Evolutionary conservation across 1,284 basidiomycete genomes (phyloP), one percentile per base, ranked within the genome.

Genomic region (Naganishia cerealis): DNA sequence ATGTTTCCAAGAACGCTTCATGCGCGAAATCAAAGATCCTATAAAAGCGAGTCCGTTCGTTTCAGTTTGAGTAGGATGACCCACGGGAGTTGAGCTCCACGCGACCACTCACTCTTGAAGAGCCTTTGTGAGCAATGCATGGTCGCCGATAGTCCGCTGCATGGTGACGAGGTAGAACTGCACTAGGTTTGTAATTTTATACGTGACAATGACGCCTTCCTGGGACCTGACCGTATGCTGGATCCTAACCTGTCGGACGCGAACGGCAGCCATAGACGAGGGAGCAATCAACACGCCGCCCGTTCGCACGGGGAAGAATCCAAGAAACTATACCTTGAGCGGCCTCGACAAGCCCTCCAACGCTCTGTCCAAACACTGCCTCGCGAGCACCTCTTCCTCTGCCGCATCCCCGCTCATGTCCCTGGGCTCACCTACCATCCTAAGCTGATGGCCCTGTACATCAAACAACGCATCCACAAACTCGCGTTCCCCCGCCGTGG

Each of bases 81-180:
- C 56, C 52, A 71, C 29, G 29, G 6, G 71, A 50, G 42, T 16
- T 33, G 29, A 33, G 29, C 29, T 6, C 6, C 29, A 33, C 29
- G n/a, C n/a, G 6, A 24, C 39, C 40, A 80, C 89, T 68, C 74
- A 94, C 91, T 97, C 92, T 73, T 87, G 84, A 21, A 99, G 81
- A 0, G 90, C 89, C 70, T 83, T 85, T 2, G 89, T 90, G 67
- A 98, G 82, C 38, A 89, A 73, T 0, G 94, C 92, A 8, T 89
- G 83, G 13, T 86, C 84, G 0, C 95, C 94, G 58, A 98, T 89
- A 0, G 94, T 98, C 69, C 90, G 86, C 62, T 87, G 85, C 93
- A 99, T 96, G 0, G 93, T 97, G 24, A 91, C 80, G 76, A 89
- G 84, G 79, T 98, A 99, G 77, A 98, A 99, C 73, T 95, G 90